phyloP scores from a whole-genome alignment of 1,139 yeast species.

The Geotrichum fermentans region DNA sequence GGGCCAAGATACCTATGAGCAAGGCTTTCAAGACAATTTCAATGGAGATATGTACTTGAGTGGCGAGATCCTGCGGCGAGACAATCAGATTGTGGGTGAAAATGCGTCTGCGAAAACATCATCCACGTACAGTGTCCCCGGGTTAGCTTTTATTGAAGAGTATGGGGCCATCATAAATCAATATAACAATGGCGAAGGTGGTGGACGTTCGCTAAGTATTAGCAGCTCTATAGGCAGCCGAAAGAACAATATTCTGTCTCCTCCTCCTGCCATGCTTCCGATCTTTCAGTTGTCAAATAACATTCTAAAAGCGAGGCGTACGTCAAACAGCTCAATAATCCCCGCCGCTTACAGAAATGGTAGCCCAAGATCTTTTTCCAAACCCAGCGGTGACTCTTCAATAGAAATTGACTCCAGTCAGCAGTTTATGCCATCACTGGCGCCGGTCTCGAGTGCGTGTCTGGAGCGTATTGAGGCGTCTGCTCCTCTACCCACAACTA shows the following conservation, averaged over 20 bases:
- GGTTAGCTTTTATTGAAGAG: slow-evolving; percentile 14
- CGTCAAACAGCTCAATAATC: not conserved
- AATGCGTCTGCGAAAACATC: slow-evolving; percentile 5
- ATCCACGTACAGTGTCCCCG: slow-evolving; percentile 12
- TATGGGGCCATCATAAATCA: slow-evolving; percentile 15
- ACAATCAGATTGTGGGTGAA: no score
- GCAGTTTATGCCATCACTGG: no score
- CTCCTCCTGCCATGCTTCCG: not conserved
- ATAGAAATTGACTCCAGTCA: no score
- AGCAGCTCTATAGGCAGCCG: slow-evolving; percentile 3
- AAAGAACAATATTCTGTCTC: not conserved
- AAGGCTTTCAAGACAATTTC: not conserved
- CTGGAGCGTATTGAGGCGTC: no score
- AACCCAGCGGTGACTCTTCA: not conserved
- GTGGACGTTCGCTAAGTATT: slow-evolving; percentile 6
- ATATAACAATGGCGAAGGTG: not conserved
- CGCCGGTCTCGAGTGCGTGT: no score
- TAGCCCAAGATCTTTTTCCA: not conserved
- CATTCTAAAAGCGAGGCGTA: not conserved
- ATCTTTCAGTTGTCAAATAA: not conserved
- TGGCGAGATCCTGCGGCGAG: no score
- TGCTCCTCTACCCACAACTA: no score
- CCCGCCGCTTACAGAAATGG: not conserved
- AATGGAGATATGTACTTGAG: not conserved
- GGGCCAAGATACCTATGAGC: not conserved